Base-by-base conservation (phyloP, 257 asterid species). In the Vinca minor region DNA sequence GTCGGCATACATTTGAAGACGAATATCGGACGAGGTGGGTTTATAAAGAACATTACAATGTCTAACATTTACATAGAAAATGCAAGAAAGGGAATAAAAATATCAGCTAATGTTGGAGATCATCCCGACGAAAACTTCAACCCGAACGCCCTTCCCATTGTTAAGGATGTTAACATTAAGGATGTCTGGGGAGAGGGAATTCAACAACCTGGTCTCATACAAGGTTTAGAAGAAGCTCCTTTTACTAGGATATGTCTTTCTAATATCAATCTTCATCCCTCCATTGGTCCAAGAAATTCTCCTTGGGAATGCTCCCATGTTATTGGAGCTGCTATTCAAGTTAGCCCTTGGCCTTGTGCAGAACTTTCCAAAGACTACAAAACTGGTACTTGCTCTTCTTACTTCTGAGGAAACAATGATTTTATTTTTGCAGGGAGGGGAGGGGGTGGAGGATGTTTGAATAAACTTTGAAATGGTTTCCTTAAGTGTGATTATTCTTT, bases 221-320 rank as follows among this genome's bases (percentile, higher is more conserved):
- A 56, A 1, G 96, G 98, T 28, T 35, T 85, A 59, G 85, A 66
- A 41, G 65, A 81, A 26, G 80, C 95, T 0, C 96, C 98, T 0
- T 92, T 92, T 67, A 85, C 87, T 1, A 87, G 82, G 36, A 86
- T 91, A 55, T 91, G 98, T 74, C 79, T 91, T 36, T 78, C 87
- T 7, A 91, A 91, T 52, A 81, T 92, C 67, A 78, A 82, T 72
- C 92, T 88, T 29, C 81, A 69, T 3, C 91, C 96, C 15, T 54
- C 68, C 13, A 36, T 63, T 0, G 83, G 82, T 21, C 71, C 69
- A 3, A 74, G 84, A 44, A 72, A 80, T 61, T 62, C 69, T 69
- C 77, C 90, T 3, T 92, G 98, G 96, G 82, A 82, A 73, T 92
- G 98, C 78, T 83, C 96, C 0, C 87, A 92, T 36, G 98, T 89